Conservation (phyloP, 257 asterid genomes). For the Solanum rostratum region DNA sequence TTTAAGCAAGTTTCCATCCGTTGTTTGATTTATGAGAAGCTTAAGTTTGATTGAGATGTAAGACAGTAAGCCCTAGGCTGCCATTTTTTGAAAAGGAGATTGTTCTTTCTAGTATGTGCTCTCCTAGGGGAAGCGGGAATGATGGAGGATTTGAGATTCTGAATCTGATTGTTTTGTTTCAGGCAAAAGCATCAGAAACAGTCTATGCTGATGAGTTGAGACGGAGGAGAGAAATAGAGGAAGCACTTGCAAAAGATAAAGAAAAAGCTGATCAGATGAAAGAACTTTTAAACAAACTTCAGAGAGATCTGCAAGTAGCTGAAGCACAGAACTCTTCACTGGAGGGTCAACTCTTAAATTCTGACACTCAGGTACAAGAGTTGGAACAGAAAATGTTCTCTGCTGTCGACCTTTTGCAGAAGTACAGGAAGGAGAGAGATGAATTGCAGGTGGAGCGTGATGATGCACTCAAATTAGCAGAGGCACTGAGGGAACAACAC, state of each 20-base stretch:
- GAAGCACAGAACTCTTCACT: slow-evolving; percentile 42
- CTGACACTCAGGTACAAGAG: slow-evolving; percentile 47
- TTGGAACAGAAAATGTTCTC: slow-evolving; percentile 68
- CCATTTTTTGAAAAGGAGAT: neutral
- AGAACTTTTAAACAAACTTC: slow-evolving; percentile 29
- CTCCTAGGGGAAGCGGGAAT: neutral
- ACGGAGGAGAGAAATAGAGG: slow-evolving; percentile 59
- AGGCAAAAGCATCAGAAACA: slow-evolving; percentile 55
- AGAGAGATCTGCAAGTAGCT: slow-evolving; percentile 37
- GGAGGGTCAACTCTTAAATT: slow-evolving; percentile 43
- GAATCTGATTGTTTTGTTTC: neutral
- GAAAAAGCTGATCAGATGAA: slow-evolving; percentile 48
- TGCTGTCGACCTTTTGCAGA: slow-evolving; percentile 66
- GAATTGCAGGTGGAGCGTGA: slow-evolving; percentile 62
- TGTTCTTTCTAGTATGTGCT: neutral
- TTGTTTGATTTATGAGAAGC: neutral
- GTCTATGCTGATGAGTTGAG: slow-evolving; percentile 45
- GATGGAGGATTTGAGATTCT: neutral
- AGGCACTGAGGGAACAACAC: slow-evolving; percentile 46
- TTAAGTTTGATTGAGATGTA: neutral
- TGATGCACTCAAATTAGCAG: slow-evolving; percentile 46
- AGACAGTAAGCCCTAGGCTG: neutral
- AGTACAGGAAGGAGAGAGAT: slow-evolving; percentile 72
- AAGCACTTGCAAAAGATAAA: slow-evolving; percentile 37
- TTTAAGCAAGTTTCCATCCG: neutral